These are phyloP conservation scores for Cordyceps javanica DNA, from an alignment of 2,329 filamentous ascomycete species.

Conservation along the genomic window DNA sequence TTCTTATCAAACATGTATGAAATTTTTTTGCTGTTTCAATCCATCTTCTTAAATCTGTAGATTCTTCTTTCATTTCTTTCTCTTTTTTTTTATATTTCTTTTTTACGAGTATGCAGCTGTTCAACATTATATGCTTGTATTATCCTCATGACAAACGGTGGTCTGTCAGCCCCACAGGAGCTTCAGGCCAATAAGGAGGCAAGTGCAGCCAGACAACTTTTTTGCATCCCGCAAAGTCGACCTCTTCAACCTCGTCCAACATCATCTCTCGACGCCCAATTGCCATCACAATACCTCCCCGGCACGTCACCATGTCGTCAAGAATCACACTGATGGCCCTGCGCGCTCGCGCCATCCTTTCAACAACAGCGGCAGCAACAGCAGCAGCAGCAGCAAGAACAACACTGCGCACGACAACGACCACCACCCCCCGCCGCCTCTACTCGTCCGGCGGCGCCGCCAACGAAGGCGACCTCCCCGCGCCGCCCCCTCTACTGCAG, in stretches of 20 bases:
- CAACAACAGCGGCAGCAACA: no score
- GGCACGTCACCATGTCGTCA: neutral
- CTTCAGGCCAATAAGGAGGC: neutral
- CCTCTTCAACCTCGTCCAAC: neutral
- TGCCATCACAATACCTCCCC: neutral
- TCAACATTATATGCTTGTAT: no score
- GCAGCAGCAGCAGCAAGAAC: no score
- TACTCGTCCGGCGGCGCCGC: conserved; percentile 5
- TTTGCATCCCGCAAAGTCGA: neutral
- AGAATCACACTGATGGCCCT: neutral
- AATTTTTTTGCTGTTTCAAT: no score
- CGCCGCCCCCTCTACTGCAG: conserved; percentile 41
- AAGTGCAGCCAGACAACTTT: neutral
- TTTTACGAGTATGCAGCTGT: no score
- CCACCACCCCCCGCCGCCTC: neutral
- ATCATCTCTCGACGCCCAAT: neutral
- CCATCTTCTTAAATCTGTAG: no score
- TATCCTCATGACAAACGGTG: no score
- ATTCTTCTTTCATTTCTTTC: no score
- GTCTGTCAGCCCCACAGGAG: conserved; percentile 11
- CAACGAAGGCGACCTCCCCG: neutral
- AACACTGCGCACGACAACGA: neutral
- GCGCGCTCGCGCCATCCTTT: neutral
- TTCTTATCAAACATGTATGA: no score
- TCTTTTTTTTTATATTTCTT: no score